Evolutionary conservation across 257 asterid genomes (phyloP).

Genomic region (Solanum rostratum): DNA sequence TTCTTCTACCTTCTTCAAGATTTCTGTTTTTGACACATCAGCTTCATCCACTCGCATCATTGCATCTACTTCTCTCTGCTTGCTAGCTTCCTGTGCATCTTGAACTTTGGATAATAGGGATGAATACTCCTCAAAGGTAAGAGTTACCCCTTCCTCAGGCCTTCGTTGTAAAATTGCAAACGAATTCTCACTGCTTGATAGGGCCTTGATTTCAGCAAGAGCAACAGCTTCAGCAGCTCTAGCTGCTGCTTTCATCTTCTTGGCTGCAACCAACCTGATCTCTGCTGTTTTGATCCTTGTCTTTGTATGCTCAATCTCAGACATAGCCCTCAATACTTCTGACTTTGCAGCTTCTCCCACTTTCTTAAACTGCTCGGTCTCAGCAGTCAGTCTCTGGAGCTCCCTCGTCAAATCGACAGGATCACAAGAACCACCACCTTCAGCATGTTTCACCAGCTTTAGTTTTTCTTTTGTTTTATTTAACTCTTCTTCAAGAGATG

Average conservation of each 20-base stretch:
- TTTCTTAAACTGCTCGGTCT: constrained; percentile 56
- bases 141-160: constrained; percentile 34
- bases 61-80: constrained; percentile 35
- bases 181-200: constrained; percentile 20
- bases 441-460: constrained; percentile 22
- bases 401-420: constrained; percentile 37
- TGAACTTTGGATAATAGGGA: constrained; percentile 48
- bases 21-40: constrained; percentile 34
- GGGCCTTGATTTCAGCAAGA: constrained; percentile 65
- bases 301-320: constrained; percentile 66
- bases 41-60: constrained; percentile 53
- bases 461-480: constrained; percentile 33
- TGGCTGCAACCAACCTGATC: constrained; percentile 66
- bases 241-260: constrained; percentile 85
- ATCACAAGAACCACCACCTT: constrained; percentile 14
- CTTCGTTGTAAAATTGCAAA: constrained; percentile 4
- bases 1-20: constrained; percentile 68
- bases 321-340: constrained; percentile 42
- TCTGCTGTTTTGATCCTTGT: constrained; percentile 53
- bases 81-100: constrained; percentile 46
- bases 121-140: constrained; percentile 59
- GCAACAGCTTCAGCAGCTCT: constrained; percentile 78
- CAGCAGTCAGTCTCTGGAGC: constrained; percentile 57
- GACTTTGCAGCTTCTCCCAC: constrained; percentile 58
- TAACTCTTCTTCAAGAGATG: constrained; percentile 53